These are phyloP conservation scores for Scenedesmus sp. DNA, from an alignment of 163 green algal genomes.

Conservation along the genomic window DNA sequence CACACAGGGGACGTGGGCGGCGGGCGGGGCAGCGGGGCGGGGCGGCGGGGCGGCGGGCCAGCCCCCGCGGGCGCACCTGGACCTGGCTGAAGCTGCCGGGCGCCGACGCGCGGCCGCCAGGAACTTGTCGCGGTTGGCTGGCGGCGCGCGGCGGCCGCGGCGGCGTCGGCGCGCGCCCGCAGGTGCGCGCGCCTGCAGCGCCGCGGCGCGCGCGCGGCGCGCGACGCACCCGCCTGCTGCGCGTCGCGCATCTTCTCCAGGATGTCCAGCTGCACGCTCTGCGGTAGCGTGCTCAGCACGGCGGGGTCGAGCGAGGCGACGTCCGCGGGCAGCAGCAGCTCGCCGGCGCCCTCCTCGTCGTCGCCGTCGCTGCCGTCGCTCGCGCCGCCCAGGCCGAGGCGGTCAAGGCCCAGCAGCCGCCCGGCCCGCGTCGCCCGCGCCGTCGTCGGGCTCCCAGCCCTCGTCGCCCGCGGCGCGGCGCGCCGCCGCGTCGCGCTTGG, in stretches of 20 bases:
- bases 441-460: constrained; percentile 66
- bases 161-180: not conserved
- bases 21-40: too few species aligned
- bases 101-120: constrained; percentile 48
- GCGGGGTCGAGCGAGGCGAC: constrained; percentile 72
- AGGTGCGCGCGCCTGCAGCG: too few species aligned
- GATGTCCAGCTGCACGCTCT: constrained; percentile 87
- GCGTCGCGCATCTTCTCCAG: constrained; percentile 78
- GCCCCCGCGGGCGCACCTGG: constrained; percentile 5
- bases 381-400: not conserved
- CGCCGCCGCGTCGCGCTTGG: not conserved
- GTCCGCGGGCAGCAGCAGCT: constrained; percentile 56
- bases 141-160: not conserved
- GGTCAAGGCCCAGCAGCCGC: too few species aligned
- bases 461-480: constrained; percentile 52
- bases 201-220: not conserved
- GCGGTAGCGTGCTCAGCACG: constrained; percentile 83
- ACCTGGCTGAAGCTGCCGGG: constrained; percentile 62
- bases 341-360: constrained; percentile 32
- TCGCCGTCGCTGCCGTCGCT: constrained; percentile 40
- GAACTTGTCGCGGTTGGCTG: constrained; percentile 69
- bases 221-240: constrained; percentile 49
- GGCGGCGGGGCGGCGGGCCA: too few species aligned
- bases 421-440: constrained; percentile 48
- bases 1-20: too few species aligned